These are phyloP conservation scores for Plectosphaerella cucumerina DNA, from an alignment of 2,329 filamentous ascomycete species.

Conservation along the genomic window DNA sequence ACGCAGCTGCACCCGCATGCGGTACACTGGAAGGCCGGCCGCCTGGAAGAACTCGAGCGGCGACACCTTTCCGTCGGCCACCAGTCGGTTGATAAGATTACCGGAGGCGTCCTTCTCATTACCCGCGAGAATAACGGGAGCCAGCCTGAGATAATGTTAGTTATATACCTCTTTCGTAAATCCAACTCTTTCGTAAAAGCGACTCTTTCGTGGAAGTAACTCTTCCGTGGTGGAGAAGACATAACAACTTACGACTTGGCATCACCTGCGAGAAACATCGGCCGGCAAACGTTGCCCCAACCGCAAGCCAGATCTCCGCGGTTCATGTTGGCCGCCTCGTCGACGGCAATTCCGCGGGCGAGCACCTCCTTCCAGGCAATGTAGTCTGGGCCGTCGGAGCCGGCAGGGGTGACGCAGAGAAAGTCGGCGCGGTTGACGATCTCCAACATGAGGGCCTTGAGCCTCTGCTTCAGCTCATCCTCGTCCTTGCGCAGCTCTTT, in stretches of 20 bases:
- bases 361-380: neutral
- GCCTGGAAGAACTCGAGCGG: constrained; percentile 9
- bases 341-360: constrained; percentile 13
- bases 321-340: constrained; percentile 16
- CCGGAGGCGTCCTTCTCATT: neutral
- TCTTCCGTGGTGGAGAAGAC: too few relatives aligned
- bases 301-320: constrained; percentile 15
- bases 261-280: too few relatives aligned
- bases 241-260: too few relatives aligned
- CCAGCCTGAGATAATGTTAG: too few relatives aligned
- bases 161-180: too few relatives aligned
- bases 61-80: constrained; percentile 5
- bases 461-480: too few relatives aligned
- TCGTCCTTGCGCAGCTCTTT: too few relatives aligned
- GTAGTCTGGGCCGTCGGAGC: neutral
- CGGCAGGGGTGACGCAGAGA: constrained; percentile 5
- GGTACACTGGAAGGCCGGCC: constrained; percentile 10
- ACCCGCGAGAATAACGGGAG: neutral
- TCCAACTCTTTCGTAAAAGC: too few relatives aligned
- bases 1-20: constrained; percentile 13
- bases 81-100: constrained; percentile 7
- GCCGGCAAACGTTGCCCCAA: constrained; percentile 14
- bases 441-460: too few relatives aligned
- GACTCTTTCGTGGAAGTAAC: too few relatives aligned
- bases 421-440: constrained; percentile 14